phyloP scores from a whole-genome alignment of 305 asterid species.

The Striga hermonthica region DNA sequence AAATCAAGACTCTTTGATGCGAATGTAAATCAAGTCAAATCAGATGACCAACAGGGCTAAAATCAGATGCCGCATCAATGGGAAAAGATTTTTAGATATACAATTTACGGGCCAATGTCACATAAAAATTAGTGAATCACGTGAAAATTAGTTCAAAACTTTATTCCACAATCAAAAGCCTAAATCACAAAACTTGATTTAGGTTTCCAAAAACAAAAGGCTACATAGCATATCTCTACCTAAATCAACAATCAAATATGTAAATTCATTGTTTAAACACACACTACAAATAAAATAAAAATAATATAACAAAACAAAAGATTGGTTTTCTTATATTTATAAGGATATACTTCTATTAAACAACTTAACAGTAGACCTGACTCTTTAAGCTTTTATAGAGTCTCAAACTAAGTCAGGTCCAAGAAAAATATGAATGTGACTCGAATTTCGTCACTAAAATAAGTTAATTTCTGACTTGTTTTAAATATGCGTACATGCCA shows the following conservation, averaged over 20 bases:
- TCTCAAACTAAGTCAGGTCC: background rate
- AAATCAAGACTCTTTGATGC: no score
- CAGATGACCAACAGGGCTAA: no score
- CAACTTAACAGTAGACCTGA: background rate
- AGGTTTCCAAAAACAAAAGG: background rate
- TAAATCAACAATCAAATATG: background rate
- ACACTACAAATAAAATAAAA: background rate
- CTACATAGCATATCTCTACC: conserved; percentile 1
- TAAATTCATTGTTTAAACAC: background rate
- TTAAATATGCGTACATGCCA: conserved; percentile 62
- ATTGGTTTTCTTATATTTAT: background rate
- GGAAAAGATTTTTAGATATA: no score
- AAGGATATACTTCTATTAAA: background rate
- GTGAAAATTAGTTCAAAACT: no score
- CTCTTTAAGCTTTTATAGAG: conserved; percentile 8
- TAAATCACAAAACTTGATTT: no score
- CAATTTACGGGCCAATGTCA: no score
- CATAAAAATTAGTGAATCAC: no score
- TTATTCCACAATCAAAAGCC: no score
- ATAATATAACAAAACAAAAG: background rate
- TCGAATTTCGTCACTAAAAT: background rate
- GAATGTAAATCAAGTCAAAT: no score
- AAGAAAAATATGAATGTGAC: background rate
- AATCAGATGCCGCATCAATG: no score
- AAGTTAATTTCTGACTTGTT: conserved; percentile 46